Evolutionary conservation across 768 basidiomycete genomes (phyloP).

Genomic region (Collybiopsis confluens): DNA sequence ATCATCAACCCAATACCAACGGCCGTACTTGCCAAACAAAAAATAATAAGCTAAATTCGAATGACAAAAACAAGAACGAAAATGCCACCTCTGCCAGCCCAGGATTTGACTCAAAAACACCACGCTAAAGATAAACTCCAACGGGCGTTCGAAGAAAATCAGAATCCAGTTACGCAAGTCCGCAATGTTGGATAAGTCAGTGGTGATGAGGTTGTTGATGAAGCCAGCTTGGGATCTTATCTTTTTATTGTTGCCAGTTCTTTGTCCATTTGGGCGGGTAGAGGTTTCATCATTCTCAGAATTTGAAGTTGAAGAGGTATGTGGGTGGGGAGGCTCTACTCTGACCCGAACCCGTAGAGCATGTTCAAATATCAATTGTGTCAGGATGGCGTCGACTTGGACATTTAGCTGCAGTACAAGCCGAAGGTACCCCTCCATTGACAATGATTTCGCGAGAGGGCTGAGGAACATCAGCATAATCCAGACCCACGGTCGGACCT

Average conservation of each 20-base stretch:
- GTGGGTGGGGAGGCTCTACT: slow-evolving; percentile 20
- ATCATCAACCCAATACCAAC: slow-evolving; percentile 38
- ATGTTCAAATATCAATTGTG: slow-evolving; percentile 21
- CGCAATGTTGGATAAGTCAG: slow-evolving; percentile 27
- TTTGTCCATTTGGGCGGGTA: slow-evolving; percentile 3
- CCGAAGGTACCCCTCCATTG: slow-evolving; percentile 52
- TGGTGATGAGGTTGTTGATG: slow-evolving; percentile 57
- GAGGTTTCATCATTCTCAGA: too few species aligned
- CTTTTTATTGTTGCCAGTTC: slow-evolving; percentile 9
- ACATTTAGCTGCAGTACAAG: slow-evolving; percentile 22
- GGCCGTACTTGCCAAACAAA: slow-evolving; percentile 30
- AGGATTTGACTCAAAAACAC: neutral
- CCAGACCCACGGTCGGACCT: slow-evolving; percentile 68
- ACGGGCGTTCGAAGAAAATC: neutral
- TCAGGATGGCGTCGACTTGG: slow-evolving; percentile 17
- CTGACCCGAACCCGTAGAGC: slow-evolving; percentile 48
- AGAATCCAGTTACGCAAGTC: neutral
- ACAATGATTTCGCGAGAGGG: slow-evolving; percentile 35
- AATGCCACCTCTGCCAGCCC: neutral
- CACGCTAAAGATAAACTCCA: neutral
- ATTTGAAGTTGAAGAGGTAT: slow-evolving; percentile 1
- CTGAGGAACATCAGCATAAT: slow-evolving; percentile 46
- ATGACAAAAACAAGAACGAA: neutral
- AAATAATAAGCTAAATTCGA: neutral
- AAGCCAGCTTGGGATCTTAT: slow-evolving; percentile 35